A percentile compares a stretch with the other conserved stretches of the same genome.
phyloP scores from a whole-genome alignment of 345 rosid species.

The Kandelia obovata region DNA sequence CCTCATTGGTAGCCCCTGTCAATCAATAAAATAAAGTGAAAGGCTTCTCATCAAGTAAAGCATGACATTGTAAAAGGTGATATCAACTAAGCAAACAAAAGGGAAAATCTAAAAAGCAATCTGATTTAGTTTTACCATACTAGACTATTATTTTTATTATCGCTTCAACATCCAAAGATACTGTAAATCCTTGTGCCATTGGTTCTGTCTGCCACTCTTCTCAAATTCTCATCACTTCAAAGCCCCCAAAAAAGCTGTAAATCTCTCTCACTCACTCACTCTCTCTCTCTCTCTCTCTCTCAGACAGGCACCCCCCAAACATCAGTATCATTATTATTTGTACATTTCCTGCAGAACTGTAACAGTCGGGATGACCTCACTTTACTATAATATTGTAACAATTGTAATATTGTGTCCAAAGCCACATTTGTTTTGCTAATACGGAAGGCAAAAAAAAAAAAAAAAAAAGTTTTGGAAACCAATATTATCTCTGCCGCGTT shows the following conservation, averaged over 20 bases:
- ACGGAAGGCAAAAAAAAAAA: constrained; percentile 15
- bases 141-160: not conserved
- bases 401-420: not conserved
- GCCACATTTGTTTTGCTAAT: constrained; percentile 19
- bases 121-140: not conserved
- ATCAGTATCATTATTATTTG: constrained; percentile 44
- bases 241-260: constrained; percentile 5
- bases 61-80: not conserved
- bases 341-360: constrained; percentile 2
- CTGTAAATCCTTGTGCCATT: not conserved
- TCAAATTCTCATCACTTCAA: constrained; percentile 1
- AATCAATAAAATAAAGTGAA: not conserved
- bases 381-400: constrained; percentile 13
- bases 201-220: not conserved
- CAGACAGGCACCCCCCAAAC: constrained; percentile 11
- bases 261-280: constrained; percentile 6
- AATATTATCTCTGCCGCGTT: constrained; percentile 17
- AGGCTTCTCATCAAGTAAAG: not conserved
- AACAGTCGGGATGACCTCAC: constrained; percentile 25
- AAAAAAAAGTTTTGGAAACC: not conserved
- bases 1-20: constrained; percentile 11
- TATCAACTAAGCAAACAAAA: not conserved
- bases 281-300: constrained; percentile 3
- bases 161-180: not conserved
- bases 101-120: constrained; percentile 6